phyloP scores from a whole-genome alignment of 371 early-diverging fungal species.

The Circinella umbellata region DNA sequence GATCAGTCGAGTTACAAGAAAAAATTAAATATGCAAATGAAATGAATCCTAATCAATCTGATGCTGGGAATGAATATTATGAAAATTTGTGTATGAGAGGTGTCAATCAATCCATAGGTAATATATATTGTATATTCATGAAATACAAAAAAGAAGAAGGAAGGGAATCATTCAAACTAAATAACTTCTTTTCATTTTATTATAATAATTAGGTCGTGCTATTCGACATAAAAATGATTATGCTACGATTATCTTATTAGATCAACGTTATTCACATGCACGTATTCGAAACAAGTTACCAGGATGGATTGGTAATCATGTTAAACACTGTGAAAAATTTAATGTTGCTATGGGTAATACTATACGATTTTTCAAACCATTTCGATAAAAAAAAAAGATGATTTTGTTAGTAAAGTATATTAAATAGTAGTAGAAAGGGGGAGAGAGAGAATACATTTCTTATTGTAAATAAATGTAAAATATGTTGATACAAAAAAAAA shows the following conservation, averaged over 20 bases:
- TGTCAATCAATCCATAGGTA: conserved; percentile 96
- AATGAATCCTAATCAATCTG: conserved; percentile 12
- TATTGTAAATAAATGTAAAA: too few species aligned
- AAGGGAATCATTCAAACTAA: too few species aligned
- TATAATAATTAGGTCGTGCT: conserved; percentile 70
- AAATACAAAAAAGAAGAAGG: too few species aligned
- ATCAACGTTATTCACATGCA: conserved; percentile 63
- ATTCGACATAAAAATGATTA: conserved; percentile 90
- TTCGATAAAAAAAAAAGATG: not conserved
- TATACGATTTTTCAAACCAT: conserved; percentile 51
- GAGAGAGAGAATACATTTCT: too few species aligned
- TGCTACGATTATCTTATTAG: conserved; percentile 75
- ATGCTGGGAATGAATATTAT: conserved; percentile 77
- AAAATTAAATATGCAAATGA: conserved; percentile 72
- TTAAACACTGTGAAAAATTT: conserved; percentile 58
- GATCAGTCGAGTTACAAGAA: conserved; percentile 76
- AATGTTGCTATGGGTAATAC: conserved; percentile 53
- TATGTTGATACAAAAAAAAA: too few species aligned
- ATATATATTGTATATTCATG: not conserved
- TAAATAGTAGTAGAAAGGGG: too few species aligned
- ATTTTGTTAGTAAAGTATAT: too few species aligned
- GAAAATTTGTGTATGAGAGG: conserved; percentile 95
- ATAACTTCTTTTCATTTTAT: too few species aligned
- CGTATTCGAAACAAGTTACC: conserved; percentile 64
- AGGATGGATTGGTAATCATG: conserved; percentile 66